phyloP scores from a whole-genome alignment of 169 alveolate species.

The Babesia caballi region DNA sequence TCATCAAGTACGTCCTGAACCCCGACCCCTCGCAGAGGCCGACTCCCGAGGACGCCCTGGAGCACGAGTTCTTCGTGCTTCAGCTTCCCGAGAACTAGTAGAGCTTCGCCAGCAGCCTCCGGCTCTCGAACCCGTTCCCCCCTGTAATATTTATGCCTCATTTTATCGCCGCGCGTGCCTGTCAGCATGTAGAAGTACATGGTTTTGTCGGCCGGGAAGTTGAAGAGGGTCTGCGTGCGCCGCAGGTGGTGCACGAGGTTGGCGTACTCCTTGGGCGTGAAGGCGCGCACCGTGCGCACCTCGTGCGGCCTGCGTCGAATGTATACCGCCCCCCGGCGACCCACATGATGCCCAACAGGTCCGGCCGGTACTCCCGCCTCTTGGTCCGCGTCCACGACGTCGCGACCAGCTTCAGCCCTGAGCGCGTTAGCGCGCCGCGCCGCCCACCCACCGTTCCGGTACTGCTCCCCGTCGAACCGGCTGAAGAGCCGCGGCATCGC shows the following conservation, averaged over 20 bases:
- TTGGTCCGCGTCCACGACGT: constrained; percentile 73
- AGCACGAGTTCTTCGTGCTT: constrained; percentile 78
- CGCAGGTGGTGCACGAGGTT: constrained; percentile 68
- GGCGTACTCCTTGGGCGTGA: constrained; percentile 71
- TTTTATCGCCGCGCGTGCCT: constrained; percentile 39
- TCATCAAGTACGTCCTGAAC: constrained; percentile 77
- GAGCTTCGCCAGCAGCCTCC: constrained; percentile 68
- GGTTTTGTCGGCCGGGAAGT: constrained; percentile 74
- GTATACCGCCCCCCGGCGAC: background rate
- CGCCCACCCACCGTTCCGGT: constrained; percentile 56
- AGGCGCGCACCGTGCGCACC: constrained; percentile 69
- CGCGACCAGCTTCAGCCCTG: constrained; percentile 65
- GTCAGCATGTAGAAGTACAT: constrained; percentile 78
- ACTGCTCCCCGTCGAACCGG: constrained; percentile 68
- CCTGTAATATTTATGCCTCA: constrained; percentile 55
- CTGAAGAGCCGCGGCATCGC: constrained; percentile 74
- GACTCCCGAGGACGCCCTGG: constrained; percentile 83
- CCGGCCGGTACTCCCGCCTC: constrained; percentile 71
- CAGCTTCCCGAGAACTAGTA: constrained; percentile 63
- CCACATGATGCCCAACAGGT: constrained; percentile 67
- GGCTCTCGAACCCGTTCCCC: constrained; percentile 77
- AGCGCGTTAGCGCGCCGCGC: background rate
- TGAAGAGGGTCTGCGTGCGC: constrained; percentile 63
- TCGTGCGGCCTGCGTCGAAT: constrained; percentile 54
- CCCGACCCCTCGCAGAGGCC: constrained; percentile 83